Conservation (phyloP, 371 early-diverging fungal genomes). For the Mucor lusitanicus region DNA sequence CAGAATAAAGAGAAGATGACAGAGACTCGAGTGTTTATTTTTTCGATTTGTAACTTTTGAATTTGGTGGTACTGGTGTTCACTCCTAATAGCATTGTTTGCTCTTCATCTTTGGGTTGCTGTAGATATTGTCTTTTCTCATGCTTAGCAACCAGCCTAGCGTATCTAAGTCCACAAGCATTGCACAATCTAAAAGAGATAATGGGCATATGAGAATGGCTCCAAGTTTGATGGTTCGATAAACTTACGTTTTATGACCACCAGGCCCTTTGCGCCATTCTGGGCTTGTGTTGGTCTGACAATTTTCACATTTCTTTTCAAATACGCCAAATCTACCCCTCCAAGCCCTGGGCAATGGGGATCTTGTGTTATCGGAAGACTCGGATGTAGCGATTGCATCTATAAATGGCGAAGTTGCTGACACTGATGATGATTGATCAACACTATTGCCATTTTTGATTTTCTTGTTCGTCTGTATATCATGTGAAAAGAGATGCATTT, state of each 20-base stretch:
- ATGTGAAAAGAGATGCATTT: neutral
- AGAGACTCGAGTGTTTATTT: neutral
- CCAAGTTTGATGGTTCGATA: neutral
- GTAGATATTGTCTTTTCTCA: neutral
- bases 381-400: neutral
- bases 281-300: constrained; percentile 43
- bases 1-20: neutral
- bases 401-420: neutral
- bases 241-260: constrained; percentile 74
- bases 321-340: constrained; percentile 8
- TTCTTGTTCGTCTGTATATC: neutral
- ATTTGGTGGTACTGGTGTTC: neutral
- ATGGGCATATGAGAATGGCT: neutral
- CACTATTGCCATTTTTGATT: neutral
- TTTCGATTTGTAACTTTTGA: neutral
- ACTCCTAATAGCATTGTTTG: neutral
- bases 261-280: constrained; percentile 73
- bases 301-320: constrained; percentile 23
- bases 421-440: neutral
- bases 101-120: constrained; percentile 6
- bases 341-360: constrained; percentile 13
- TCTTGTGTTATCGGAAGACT: neutral
- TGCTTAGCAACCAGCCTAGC: constrained; percentile 67
- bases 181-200: constrained; percentile 58
- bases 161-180: constrained; percentile 80